phyloP scores from a whole-genome alignment of 73 alveolate genomes.

The Tetrahymena thermophila region DNA sequence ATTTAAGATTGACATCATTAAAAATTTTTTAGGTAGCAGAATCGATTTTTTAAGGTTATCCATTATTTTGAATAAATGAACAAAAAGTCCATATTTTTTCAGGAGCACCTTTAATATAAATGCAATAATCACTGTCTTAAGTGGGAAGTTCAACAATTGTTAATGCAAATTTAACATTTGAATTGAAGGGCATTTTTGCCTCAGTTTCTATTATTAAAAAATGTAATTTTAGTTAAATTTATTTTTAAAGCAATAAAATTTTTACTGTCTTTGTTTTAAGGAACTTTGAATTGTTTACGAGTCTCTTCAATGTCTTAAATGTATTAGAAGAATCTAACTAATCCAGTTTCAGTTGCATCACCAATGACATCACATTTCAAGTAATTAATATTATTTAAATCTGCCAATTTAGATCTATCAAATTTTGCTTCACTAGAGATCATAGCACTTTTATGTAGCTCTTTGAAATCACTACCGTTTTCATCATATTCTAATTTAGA shows the following conservation, averaged over 20 bases:
- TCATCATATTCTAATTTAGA: constrained; percentile 45
- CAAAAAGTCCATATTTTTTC: constrained; percentile 69
- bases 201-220: not conserved
- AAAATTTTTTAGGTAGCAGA: constrained; percentile 23
- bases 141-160: constrained; percentile 20
- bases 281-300: constrained; percentile 51
- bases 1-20: constrained; percentile 47
- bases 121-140: constrained; percentile 20
- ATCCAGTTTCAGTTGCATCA: constrained; percentile 89
- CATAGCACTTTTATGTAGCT: constrained; percentile 40
- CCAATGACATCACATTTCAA: constrained; percentile 50
- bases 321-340: constrained; percentile 81
- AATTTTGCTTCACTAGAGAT: constrained; percentile 40
- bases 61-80: constrained; percentile 1
- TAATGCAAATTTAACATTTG: constrained; percentile 18
- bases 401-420: constrained; percentile 13
- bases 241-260: not conserved
- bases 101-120: constrained; percentile 94
- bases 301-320: constrained; percentile 50
- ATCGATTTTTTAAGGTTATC: constrained; percentile 34
- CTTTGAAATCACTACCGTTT: constrained; percentile 14
- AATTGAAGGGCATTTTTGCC: constrained; percentile 45
- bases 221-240: not conserved
- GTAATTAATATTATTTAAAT: constrained; percentile 5
- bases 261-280: constrained; percentile 56